Evolutionary conservation across 768 basidiomycete genomes (phyloP).

Genomic region (Phanerochaete carnosa): DNA sequence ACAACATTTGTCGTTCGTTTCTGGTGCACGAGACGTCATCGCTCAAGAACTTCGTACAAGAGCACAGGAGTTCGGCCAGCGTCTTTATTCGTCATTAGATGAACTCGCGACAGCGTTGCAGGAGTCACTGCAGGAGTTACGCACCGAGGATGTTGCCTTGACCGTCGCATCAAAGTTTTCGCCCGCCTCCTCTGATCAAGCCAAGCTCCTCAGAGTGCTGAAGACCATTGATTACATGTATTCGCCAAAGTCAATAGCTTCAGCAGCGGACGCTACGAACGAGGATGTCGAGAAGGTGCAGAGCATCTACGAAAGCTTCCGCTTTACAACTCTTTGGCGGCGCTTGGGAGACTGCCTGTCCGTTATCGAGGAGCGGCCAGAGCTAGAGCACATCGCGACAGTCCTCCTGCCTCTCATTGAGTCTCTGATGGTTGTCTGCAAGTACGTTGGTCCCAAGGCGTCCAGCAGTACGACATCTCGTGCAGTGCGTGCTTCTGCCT

Average conservation of each 20-base stretch:
- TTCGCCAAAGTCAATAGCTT: slow-evolving; percentile 50
- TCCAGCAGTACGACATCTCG: slow-evolving; percentile 30
- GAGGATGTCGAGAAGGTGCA: slow-evolving; percentile 80
- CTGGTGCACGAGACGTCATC: slow-evolving; percentile 85
- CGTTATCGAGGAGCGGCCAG: slow-evolving; percentile 74
- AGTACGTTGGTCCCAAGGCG: slow-evolving; percentile 68
- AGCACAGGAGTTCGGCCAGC: slow-evolving; percentile 85
- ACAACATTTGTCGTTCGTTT: slow-evolving; percentile 85
- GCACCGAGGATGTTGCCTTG: slow-evolving; percentile 55
- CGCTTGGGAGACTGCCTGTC: slow-evolving; percentile 87
- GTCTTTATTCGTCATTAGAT: slow-evolving; percentile 71
- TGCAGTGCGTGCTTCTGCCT: slow-evolving; percentile 58
- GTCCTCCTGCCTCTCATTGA: slow-evolving; percentile 94
- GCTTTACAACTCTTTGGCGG: slow-evolving; percentile 85
- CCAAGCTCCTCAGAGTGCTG: slow-evolving; percentile 91
- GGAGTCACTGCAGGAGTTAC: slow-evolving; percentile 51
- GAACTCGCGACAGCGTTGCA: slow-evolving; percentile 67
- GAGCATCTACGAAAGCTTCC: slow-evolving; percentile 87
- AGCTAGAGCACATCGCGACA: slow-evolving; percentile 85
- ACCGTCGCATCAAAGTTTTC: slow-evolving; percentile 88
- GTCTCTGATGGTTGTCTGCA: slow-evolving; percentile 97
- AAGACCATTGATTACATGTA: slow-evolving; percentile 99
- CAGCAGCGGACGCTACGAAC: slow-evolving; percentile 31
- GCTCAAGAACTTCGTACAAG: slow-evolving; percentile 82
- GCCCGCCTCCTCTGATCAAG: slow-evolving; percentile 89